Conservation (phyloP, 768 basidiomycete genomes). For the Clitopilus hobsonii region DNA sequence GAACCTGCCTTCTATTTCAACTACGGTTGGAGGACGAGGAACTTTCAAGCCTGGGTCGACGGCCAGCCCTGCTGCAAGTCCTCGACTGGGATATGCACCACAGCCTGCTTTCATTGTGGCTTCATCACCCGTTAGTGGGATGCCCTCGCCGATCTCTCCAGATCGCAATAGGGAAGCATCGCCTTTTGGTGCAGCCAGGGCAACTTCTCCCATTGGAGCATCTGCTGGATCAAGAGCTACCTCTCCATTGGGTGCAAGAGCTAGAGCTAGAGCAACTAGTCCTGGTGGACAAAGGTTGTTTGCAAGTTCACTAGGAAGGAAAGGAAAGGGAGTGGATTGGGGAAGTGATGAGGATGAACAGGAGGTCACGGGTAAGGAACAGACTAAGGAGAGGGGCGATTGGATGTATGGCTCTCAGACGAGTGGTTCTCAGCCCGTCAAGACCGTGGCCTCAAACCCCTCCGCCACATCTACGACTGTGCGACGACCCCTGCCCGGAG, state of each 20-base stretch:
- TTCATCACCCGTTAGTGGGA: not conserved
- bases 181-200: not conserved
- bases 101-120: not conserved
- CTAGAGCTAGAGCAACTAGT: not conserved
- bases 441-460: no score
- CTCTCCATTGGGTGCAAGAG: not conserved
- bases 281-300: not conserved
- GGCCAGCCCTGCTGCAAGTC: not conserved
- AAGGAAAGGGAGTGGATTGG: not conserved
- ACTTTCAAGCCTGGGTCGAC: not conserved
- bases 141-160: not conserved
- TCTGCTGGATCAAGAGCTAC: not conserved
- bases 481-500: no score
- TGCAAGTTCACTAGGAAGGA: not conserved
- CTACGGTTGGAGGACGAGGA: not conserved
- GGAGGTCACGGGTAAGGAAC: not conserved
- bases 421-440: not conserved
- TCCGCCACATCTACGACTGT: no score
- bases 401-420: not conserved
- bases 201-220: not conserved
- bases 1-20: not conserved
- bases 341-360: not conserved
- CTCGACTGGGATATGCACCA: not conserved
- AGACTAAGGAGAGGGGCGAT: not conserved
- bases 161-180: not conserved